Evolutionary conservation across 305 asterid species (phyloP).

Genomic region (Solanum hybrid): DNA sequence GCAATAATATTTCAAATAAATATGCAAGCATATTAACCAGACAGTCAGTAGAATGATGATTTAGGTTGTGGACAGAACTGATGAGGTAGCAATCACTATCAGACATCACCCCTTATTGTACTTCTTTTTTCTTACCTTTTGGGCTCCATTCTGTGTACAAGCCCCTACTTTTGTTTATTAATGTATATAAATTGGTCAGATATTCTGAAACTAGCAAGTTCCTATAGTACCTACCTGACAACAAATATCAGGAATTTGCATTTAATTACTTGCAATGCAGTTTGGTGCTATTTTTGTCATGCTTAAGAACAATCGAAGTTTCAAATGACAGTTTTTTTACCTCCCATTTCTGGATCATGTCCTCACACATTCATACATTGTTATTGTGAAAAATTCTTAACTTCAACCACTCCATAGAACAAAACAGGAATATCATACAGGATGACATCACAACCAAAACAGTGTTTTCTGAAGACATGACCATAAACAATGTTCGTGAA

Average conservation of each 20-base stretch:
- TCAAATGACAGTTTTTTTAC: background rate
- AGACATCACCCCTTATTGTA: background rate
- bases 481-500: background rate
- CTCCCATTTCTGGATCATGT: background rate
- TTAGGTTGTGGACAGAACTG: background rate
- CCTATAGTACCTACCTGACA: background rate
- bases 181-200: background rate
- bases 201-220: background rate
- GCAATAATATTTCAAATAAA: background rate
- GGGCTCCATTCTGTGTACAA: background rate
- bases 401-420: background rate
- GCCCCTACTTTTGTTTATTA: background rate
- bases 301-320: background rate
- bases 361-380: background rate
- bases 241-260: background rate
- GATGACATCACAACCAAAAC: background rate
- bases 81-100: background rate
- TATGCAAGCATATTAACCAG: background rate
- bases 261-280: background rate
- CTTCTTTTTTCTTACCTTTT: background rate
- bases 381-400: background rate
- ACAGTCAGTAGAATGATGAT: background rate
- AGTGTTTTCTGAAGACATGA: background rate
- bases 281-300: background rate
- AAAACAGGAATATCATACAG: background rate